Percentiles rank a stretch among this genome's conserved stretches.
phyloP scores from a whole-genome alignment of 768 basidiomycete species.

The Boletus speciosus region DNA sequence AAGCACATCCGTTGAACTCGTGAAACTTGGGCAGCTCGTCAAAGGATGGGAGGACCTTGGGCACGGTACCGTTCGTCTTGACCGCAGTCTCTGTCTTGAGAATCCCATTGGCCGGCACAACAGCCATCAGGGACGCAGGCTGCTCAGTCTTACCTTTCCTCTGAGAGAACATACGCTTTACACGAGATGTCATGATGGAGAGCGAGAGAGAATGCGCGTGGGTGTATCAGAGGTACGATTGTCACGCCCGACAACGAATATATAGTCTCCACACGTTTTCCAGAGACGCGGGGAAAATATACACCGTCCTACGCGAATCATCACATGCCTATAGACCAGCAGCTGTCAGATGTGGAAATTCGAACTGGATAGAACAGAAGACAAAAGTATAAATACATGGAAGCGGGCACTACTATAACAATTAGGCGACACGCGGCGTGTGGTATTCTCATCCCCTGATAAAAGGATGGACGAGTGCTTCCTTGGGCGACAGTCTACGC shows the following conservation, averaged over 20 bases:
- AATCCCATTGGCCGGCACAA: not conserved
- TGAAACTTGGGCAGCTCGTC: constrained; percentile 46
- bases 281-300: not conserved
- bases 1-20: constrained; percentile 55
- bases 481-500: constrained; percentile 83
- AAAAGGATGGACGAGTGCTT: constrained; percentile 86
- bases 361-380: constrained; percentile 3
- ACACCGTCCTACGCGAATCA: not conserved
- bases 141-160: constrained; percentile 10
- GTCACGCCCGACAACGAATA: not conserved
- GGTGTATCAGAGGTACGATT: not conserved
- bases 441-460: constrained; percentile 50
- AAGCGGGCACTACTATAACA: constrained; percentile 10
- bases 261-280: not conserved
- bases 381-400: constrained; percentile 25
- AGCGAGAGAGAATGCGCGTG: not conserved
- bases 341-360: constrained; percentile 11
- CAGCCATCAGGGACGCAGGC: not conserved
- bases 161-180: constrained; percentile 15
- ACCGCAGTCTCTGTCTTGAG: not conserved
- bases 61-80: constrained; percentile 6
- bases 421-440: constrained; percentile 13
- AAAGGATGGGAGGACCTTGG: constrained; percentile 40
- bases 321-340: constrained; percentile 7
- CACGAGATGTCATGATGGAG: constrained; percentile 12